Conservation (phyloP, 176 grass and related monocot genomes). For the Rhynchospora breviuscula region DNA sequence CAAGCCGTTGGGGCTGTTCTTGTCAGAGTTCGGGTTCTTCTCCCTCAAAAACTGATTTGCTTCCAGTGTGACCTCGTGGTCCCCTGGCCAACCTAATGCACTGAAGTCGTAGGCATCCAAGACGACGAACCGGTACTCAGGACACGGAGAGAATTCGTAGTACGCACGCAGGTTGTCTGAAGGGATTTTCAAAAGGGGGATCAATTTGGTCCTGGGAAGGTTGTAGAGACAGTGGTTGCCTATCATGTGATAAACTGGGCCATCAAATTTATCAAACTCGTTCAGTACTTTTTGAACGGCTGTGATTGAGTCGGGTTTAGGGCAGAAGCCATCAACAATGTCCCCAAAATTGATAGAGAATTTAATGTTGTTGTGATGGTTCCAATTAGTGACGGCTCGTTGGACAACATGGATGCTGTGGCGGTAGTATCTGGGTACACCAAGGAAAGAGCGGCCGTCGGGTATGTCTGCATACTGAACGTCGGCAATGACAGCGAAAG, state of each 20-base stretch:
- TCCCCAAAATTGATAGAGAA: conserved; percentile 82
- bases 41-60: conserved; percentile 43
- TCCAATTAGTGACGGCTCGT: conserved; percentile 60
- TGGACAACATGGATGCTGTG: conserved; percentile 69
- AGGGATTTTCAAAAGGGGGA: conserved; percentile 52
- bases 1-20: conserved; percentile 62
- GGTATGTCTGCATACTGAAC: conserved; percentile 85
- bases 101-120: conserved; percentile 88
- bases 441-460: conserved; percentile 60
- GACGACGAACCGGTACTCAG: conserved; percentile 52
- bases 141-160: conserved; percentile 62
- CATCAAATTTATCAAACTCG: conserved; percentile 61
- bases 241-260: conserved; percentile 76
- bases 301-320: conserved; percentile 31
- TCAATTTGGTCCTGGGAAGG: conserved; percentile 48
- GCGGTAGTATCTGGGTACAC: conserved; percentile 68
- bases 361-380: conserved; percentile 30
- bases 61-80: conserved; percentile 35
- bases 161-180: conserved; percentile 34
- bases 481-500: conserved; percentile 76
- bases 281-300: conserved; percentile 41
- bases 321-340: conserved; percentile 79
- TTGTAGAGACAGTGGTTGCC: conserved; percentile 94
- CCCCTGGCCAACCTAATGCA: conserved; percentile 44
- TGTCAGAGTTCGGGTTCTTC: conserved; percentile 63